phyloP scores from a whole-genome alignment of 1,284 basidiomycete species.

The Trametes versicolor region DNA sequence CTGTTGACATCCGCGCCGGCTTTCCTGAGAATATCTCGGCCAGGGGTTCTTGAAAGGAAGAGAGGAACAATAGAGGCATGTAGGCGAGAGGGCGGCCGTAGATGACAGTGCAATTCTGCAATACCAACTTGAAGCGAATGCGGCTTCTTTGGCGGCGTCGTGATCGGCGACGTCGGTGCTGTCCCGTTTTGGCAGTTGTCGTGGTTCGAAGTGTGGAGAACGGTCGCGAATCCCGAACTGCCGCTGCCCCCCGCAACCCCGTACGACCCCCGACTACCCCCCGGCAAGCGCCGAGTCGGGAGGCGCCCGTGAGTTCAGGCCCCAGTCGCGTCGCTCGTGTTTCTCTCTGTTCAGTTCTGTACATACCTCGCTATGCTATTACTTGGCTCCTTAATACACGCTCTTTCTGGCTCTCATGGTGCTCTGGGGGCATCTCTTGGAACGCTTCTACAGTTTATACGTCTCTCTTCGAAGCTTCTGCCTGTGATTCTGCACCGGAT shows the following conservation, averaged over 20 bases:
- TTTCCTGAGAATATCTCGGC: too few species aligned
- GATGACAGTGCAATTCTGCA: too few species aligned
- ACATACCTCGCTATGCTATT: background rate
- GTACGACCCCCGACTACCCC: background rate
- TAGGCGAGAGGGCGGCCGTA: too few species aligned
- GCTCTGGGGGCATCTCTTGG: background rate
- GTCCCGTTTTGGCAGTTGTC: too few species aligned
- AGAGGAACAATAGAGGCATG: too few species aligned
- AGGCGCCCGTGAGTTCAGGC: background rate
- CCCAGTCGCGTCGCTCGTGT: background rate
- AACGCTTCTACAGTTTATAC: background rate
- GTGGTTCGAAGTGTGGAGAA: constrained; percentile 2
- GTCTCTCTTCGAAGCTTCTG: background rate
- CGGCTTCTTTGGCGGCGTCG: too few species aligned
- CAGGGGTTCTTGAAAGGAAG: too few species aligned
- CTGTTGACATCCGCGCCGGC: too few species aligned
- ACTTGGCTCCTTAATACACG: background rate
- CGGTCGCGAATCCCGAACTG: background rate
- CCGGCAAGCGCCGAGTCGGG: background rate
- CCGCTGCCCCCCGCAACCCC: background rate
- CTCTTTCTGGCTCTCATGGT: background rate
- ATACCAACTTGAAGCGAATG: too few species aligned
- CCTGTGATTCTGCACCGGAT: background rate
- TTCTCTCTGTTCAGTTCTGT: background rate
- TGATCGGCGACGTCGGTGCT: too few species aligned